Percentiles rank a stretch among this genome's conserved stretches.
phyloP scores from a whole-genome alignment of 257 asterid genomes.

The Nicotiana tomentosiformis region DNA sequence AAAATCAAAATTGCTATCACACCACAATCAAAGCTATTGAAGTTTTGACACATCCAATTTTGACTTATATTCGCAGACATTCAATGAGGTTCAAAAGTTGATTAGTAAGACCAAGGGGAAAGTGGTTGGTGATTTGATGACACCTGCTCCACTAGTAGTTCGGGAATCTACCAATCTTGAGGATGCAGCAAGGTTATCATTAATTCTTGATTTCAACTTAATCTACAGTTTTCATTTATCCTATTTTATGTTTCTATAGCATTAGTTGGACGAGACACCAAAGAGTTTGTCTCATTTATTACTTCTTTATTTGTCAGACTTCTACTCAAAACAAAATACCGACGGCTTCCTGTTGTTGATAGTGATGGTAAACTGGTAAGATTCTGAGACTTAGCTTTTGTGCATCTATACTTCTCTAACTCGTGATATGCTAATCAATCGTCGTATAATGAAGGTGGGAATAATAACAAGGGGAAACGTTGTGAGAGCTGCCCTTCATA shows the following conservation, averaged over 20 bases:
- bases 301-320: constrained; percentile 33
- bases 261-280: neutral
- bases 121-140: constrained; percentile 83
- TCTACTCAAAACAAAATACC: constrained; percentile 65
- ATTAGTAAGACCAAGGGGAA: constrained; percentile 69
- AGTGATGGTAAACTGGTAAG: constrained; percentile 73
- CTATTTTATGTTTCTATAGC: neutral
- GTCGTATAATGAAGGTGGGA: constrained; percentile 26
- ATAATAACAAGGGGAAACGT: constrained; percentile 45
- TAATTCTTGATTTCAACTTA: constrained; percentile 2
- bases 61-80: constrained; percentile 38
- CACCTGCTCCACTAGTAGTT: constrained; percentile 75
- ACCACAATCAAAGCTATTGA: neutral
- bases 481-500: constrained; percentile 43
- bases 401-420: neutral
- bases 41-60: neutral
- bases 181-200: constrained; percentile 69
- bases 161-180: constrained; percentile 70
- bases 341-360: constrained; percentile 79
- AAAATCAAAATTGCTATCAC: neutral
- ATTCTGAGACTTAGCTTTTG: neutral
- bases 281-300: neutral
- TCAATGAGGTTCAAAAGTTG: constrained; percentile 63
- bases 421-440: neutral
- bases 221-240: neutral